These are phyloP conservation scores for Volvox africanus DNA, from an alignment of 139 green algal genomes.

Conservation along the genomic window DNA sequence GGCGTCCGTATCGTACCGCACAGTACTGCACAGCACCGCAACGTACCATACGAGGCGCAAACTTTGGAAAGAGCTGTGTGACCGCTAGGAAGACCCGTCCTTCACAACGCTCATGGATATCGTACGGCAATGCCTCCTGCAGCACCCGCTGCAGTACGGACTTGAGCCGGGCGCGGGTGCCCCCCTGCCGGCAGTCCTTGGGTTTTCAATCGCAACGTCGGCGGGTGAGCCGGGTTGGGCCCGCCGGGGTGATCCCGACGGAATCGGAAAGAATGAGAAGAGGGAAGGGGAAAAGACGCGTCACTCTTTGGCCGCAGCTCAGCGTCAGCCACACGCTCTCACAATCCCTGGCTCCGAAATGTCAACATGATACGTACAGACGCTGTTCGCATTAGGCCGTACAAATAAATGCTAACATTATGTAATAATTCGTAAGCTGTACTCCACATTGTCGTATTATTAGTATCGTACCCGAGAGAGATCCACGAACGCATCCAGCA, in stretches of 20 bases:
- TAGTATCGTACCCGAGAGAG: slow-evolving; percentile 1
- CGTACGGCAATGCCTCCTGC: slow-evolving; percentile 44
- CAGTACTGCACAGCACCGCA: not conserved
- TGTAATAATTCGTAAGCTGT: not conserved
- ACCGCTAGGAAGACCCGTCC: slow-evolving; percentile 47
- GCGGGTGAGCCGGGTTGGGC: too few species aligned
- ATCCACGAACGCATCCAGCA: slow-evolving; percentile 58
- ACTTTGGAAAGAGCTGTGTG: slow-evolving; percentile 46
- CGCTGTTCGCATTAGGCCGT: too few species aligned
- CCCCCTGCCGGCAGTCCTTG: slow-evolving; percentile 49
- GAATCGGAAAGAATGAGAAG: too few species aligned
- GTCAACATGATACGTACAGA: too few species aligned
- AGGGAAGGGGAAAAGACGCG: too few species aligned
- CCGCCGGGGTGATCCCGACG: too few species aligned
- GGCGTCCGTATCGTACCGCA: too few species aligned
- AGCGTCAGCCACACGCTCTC: too few species aligned
- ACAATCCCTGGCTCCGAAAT: too few species aligned
- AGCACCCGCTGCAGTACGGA: slow-evolving; percentile 43
- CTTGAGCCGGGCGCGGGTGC: slow-evolving; percentile 61
- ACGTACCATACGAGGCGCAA: not conserved
- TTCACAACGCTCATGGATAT: slow-evolving; percentile 52
- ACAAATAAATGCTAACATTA: too few species aligned
- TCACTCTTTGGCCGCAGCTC: too few species aligned
- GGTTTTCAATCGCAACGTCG: not conserved
- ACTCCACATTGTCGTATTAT: not conserved